phyloP scores from a whole-genome alignment of 176 grass and related monocot genomes.

The Pharus latifolius region DNA sequence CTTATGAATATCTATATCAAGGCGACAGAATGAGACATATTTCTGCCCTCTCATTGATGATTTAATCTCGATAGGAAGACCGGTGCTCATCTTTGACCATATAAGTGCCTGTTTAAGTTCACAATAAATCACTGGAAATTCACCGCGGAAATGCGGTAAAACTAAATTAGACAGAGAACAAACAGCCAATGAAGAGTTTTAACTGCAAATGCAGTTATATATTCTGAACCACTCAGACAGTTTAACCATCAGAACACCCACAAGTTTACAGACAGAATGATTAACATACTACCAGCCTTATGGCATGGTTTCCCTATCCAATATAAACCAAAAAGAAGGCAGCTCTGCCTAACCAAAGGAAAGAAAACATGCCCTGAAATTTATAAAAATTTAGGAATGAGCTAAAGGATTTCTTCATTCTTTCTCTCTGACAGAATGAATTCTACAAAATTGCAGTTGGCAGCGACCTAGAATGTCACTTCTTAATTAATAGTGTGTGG shows the following conservation, averaged over 20 bases:
- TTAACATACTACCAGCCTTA: background rate
- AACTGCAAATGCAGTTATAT: conserved; percentile 1
- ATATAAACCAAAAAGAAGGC: background rate
- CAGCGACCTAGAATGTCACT: background rate
- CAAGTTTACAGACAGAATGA: background rate
- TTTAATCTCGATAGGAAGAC: conserved; percentile 92
- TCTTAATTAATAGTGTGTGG: background rate
- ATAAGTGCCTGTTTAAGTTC: conserved; percentile 79
- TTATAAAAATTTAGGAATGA: background rate
- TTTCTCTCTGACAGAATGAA: background rate
- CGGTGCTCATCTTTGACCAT: conserved; percentile 99
- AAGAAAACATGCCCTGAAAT: background rate
- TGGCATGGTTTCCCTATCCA: conserved; percentile 6
- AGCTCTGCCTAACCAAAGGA: background rate
- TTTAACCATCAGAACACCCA: background rate
- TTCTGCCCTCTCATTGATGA: conserved; percentile 83
- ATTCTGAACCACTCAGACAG: too few species aligned
- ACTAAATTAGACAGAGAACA: conserved; percentile 1
- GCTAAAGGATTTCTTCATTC: background rate
- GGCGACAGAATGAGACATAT: conserved; percentile 68
- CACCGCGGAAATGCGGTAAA: background rate
- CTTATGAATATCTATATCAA: conserved; percentile 97
- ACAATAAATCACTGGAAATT: background rate
- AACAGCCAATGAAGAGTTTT: background rate
- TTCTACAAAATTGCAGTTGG: background rate